Evolutionary conservation across 495 filamentous ascomycete genomes (phyloP).

Genomic region (Daldinia caldariorum): DNA sequence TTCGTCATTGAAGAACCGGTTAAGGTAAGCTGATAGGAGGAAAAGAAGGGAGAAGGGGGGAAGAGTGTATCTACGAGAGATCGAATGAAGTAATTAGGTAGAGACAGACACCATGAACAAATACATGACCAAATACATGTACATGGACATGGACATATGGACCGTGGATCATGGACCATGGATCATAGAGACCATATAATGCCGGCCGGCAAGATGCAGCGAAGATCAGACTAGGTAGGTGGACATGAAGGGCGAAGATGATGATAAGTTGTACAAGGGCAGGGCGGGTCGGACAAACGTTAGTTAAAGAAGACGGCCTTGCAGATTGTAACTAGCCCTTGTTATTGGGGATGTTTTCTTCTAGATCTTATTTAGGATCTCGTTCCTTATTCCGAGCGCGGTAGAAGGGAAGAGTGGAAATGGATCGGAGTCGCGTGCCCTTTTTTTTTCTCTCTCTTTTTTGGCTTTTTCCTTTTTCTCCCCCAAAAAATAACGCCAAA

Average conservation of each 20-base stretch:
- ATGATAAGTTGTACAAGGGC: conserved; percentile 14
- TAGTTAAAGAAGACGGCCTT: conserved; percentile 27
- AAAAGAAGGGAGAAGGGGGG: conserved; percentile 1
- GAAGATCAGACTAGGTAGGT: conserved; percentile 10
- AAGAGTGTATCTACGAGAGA: conserved; percentile 25
- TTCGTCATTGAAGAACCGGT: conserved; percentile 57
- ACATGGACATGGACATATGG: not conserved
- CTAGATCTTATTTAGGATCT: conserved; percentile 2
- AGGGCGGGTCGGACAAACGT: conserved; percentile 18
- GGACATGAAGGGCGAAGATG: conserved; percentile 10
- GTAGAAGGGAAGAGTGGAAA: not conserved
- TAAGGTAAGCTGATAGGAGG: conserved; percentile 29
- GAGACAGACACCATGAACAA: conserved; percentile 27
- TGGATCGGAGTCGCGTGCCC: conserved; percentile 14
- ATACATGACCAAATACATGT: too few relatives aligned
- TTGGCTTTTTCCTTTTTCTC: too few relatives aligned
- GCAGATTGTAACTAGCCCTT: conserved; percentile 5
- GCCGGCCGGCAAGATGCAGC: conserved; percentile 20
- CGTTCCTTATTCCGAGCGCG: not conserved
- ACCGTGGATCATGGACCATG: not conserved
- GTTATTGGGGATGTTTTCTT: conserved; percentile 8
- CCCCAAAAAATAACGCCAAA: too few relatives aligned
- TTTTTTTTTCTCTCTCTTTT: not conserved
- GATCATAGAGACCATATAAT: not conserved
- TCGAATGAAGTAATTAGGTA: conserved; percentile 27